Percentiles rank a stretch among this genome's conserved stretches.
Conservation (phyloP, 129 eudicot genomes). For the Pulicaria dysenterica region DNA sequence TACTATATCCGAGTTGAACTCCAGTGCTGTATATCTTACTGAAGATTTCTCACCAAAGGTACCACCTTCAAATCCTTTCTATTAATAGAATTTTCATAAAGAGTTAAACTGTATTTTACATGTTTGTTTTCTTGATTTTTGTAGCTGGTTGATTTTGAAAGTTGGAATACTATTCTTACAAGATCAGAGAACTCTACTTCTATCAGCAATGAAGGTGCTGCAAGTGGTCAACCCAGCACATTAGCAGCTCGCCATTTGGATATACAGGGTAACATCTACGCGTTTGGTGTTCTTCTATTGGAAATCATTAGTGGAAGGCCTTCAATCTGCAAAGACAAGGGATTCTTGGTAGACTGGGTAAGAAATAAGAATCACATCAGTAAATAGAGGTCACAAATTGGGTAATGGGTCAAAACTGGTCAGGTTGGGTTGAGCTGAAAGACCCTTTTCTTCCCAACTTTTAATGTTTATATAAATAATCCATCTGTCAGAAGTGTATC, state of each 20-base stretch:
- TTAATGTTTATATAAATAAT: not conserved
- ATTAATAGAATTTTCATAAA: not conserved
- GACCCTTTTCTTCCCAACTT: not conserved
- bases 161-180: conserved; percentile 79
- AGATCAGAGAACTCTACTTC: conserved; percentile 72
- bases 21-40: conserved; percentile 80
- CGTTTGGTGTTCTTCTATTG: conserved; percentile 81
- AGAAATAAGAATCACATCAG: conserved; percentile 20
- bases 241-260: conserved; percentile 63
- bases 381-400: not conserved
- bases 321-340: conserved; percentile 64
- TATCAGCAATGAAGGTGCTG: conserved; percentile 59
- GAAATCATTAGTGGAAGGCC: conserved; percentile 85
- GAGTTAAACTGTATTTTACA: not conserved
- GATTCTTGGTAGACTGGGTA: conserved; percentile 86
- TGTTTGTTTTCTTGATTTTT: conserved; percentile 18
- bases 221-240: conserved; percentile 59
- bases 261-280: conserved; percentile 68
- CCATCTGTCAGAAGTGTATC: no score
- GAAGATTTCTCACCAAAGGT: conserved; percentile 97
- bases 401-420: conserved; percentile 7
- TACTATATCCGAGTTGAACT: conserved; percentile 81
- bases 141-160: conserved; percentile 94
- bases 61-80: not conserved
- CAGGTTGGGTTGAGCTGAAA: not conserved